Base-by-base conservation (phyloP, 352 stramenopile species). In the Pythium dissimile region DNA sequence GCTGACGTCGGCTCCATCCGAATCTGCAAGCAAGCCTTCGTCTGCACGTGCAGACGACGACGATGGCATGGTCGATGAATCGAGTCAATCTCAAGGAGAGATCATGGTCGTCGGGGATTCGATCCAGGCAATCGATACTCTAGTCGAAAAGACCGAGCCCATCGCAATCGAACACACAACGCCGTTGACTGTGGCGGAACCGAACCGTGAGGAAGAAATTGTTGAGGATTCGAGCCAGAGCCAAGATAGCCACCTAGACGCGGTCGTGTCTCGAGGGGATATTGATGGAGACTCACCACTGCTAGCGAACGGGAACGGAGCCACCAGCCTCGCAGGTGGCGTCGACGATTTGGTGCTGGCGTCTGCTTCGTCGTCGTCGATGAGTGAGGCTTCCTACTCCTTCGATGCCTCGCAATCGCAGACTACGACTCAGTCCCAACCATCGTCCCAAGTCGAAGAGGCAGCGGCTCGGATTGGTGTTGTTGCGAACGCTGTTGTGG, bases 321-420 rank as follows among this genome's bases (percentile, higher is more conserved):
- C n/a, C n/a, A n/a, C n/a, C n/a, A n/a, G n/a, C n/a, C n/a, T 42
- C 35, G 34, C 12, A 16, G 21, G 26, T 13, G 12, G 41, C 15
- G 23, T 18, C 27, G 32, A 51, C 2, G 35, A 55, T 18, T 16
- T 55, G 13, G 34, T 55, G 35, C 16, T 38, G 32, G 51, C 39
- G 7, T 48, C 26, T 16, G 32, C 32, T n/a, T 52, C 45, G n/a
- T 64, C 55, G 11, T 64, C 55, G 10, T 64, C 55, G 24, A 23
- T 31, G 12, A 62, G 54, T 20, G 54, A 62, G 1, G 18, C 20
- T 2, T 47, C 21, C 2, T 31, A 43, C 28, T 47, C 32, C 15
- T 57, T 53, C 18, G 56, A 57, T 16, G 45, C 56, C 15, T 66
- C 58, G 23, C 58, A 59, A 35, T 66, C 58, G 12, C 58, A 66